A percentile compares a stretch with the other conserved stretches of the same genome.
phyloP scores from a whole-genome alignment of 2,329 filamentous ascomycete species.

The Pseudogymnoascus sp. region DNA sequence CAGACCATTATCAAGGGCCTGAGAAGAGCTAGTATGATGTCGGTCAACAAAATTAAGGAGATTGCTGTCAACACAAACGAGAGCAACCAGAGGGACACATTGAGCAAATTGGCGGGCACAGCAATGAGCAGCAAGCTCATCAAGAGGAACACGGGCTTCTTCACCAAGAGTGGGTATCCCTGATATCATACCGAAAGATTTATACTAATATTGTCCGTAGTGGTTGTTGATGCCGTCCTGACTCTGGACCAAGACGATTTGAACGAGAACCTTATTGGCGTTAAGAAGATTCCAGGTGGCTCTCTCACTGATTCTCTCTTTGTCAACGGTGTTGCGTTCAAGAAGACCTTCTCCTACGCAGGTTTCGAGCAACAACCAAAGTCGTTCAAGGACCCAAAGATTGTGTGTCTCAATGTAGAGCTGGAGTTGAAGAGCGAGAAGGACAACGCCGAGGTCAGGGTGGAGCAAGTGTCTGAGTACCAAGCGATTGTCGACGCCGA shows the following conservation, averaged over 20 bases:
- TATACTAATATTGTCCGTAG: conserved; percentile 40
- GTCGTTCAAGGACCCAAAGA: conserved; percentile 86
- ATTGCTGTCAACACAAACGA: conserved; percentile 83
- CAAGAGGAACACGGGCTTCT: conserved; percentile 92
- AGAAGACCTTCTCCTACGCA: conserved; percentile 99
- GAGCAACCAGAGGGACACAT: conserved; percentile 76
- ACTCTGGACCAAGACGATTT: conserved; percentile 94
- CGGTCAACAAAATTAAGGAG: conserved; percentile 98
- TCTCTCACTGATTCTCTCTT: conserved; percentile 94
- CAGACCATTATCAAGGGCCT: conserved; percentile 97
- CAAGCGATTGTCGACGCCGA: conserved; percentile 98
- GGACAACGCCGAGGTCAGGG: conserved; percentile 96
- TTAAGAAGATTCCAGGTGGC: conserved; percentile 97
- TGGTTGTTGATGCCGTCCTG: conserved; percentile 96
- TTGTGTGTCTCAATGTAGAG: conserved; percentile 96
- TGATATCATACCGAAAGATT: conserved; percentile 7
- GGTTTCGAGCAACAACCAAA: conserved; percentile 99
- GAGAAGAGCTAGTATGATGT: conserved; percentile 78
- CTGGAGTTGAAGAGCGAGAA: conserved; percentile 98
- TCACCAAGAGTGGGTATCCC: conserved; percentile 75
- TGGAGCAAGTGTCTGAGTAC: conserved; percentile 98
- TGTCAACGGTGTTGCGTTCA: conserved; percentile 97
- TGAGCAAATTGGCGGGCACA: conserved; percentile 82
- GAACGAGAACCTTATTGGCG: conserved; percentile 94
- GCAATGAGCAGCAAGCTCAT: conserved; percentile 99